Evolutionary conservation across 1,284 basidiomycete genomes (phyloP), one percentile per base, ranked within the genome.

Genomic region (Baeospora myosura): DNA sequence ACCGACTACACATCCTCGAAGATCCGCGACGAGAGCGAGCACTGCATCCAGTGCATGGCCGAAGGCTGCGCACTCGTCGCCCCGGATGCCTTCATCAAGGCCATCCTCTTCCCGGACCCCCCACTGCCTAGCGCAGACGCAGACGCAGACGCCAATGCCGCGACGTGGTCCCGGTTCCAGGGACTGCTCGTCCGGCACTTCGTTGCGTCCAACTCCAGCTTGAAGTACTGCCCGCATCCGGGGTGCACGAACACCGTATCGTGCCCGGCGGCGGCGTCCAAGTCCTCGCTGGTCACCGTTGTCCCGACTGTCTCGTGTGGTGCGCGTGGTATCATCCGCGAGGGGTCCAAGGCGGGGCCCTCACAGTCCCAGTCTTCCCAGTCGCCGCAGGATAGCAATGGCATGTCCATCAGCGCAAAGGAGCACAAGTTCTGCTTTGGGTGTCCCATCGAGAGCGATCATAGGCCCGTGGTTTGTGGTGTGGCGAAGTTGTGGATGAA

Each of bases 151-250:
- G 68, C 70, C 30, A 74, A 76, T 46, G 46, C 46, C 10, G 60
- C 62, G 43, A 72, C 71, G 3, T 76, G 71, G 70, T 56, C 54
- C 38, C 85, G 91, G 22, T 95, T 92, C 68, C 80, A 87, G 49
- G 86, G 89, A 53, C 74, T 98, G 31, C 72, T 96, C 39, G 83
- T 92, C 41, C 82, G 92, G 33, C 81, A 95, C 58, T 98, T 88
- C 61, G 96, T 99, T 11, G 80, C 80, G 23, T 89, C 89, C 61
- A 87, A 86, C 60, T 68, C 76, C 23, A 80, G 78, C 43, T 72
- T 98, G 54, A 87, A 92, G 59, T 99, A 90, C 74, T 99, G 95
- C 60, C 95, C 95, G 2, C 84, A 84, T 52, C 86, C 87, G 1
- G 74, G 76, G 16, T 89, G 86, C 65, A 84, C 87, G 22, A 84